Evolutionary conservation across 2,329 filamentous ascomycete species (phyloP), one percentile per base, ranked within the genome.

Genomic region (Colletotrichum sp.): DNA sequence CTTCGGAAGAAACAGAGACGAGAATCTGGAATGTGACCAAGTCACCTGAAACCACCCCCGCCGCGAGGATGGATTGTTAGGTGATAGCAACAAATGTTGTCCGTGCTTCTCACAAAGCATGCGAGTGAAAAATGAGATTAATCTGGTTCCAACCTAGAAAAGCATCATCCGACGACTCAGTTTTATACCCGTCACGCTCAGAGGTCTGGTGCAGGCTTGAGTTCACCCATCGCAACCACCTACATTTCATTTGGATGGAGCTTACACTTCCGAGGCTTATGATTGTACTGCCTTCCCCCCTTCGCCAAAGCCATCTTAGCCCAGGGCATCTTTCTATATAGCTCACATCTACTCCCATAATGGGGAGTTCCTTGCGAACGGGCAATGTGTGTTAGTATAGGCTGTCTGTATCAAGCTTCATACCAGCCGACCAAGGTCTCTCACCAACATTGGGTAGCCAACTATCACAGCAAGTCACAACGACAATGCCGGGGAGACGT

Each of bases 371-470:
- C n/a, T n/a, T n/a, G n/a, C n/a, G n/a, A n/a, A n/a, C n/a, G n/a
- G n/a, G n/a, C n/a, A n/a, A n/a, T n/a, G n/a, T n/a, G n/a, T n/a
- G n/a, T n/a, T n/a, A n/a, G n/a, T n/a, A n/a, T n/a, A n/a, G n/a
- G n/a, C n/a, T n/a, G n/a, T n/a, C n/a, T n/a, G n/a, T n/a, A n/a
- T n/a, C n/a, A 48, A 21, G n/a, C 6, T 48, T 12, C 6, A 7
- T 3, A 48, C 4, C 10, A 21, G n/a, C 6, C 1, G n/a, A 48
- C 0, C 6, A 13, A 48, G 43, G 3, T 21, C 10, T 13, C 6
- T 7, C n/a, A 7, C 43, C n/a, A 21, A 48, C 0, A 0, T 7
- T 7, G 4, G 43, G 2, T 52, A 1, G 43, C n/a, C 0, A 12
- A 12, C 3, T 0, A 48, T 12, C 18, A 12, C 5, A 7, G 9